Base-by-base conservation (phyloP, 2,329 filamentous ascomycete species). In the Ascochyta koolunga region DNA sequence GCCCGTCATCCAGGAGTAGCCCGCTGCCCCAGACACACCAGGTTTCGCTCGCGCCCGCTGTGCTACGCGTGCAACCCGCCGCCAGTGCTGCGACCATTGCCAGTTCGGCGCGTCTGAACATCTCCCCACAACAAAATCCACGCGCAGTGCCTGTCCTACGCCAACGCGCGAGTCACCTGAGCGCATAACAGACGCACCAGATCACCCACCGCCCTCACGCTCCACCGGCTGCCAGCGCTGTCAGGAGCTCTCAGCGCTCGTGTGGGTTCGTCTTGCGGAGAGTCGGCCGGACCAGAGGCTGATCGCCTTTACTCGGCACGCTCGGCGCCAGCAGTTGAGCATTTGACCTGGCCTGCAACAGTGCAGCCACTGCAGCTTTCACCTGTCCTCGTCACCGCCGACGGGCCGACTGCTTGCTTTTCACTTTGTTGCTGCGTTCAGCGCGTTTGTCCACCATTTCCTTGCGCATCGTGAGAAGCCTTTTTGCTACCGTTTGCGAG, bases 221-320 rank as follows among this genome's bases (percentile, higher is more conserved):
- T 56, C 52, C 36, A 50, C 31, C 39, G n/a, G 24, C 19, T 41
- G 45, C 40, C 43, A 33, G 33, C 44, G 33, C 50, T 39, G 36
- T 24, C 35, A 52, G 21, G 41, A 51, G 46, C 42, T 41, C 47
- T 24, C 47, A 51, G 47, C 53, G 44, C 25, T 24, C n/a, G 51
- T 54, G 51, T 54, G 36, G 51, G 33, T 36, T 50, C 29, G 10
- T 47, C 35, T 57, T 58, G 56, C 66, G 61, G 64, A 67, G 66
- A 62, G 55, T 61, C 68, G 66, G 65, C 68, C 66, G 64, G 61
- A 66, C 68, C 44, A 66, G 52, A 69, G 64, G 66, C 62, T 70
- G 68, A 68, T 68, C 66, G 63, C 64, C 38, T 50, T 46, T 60
- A 47, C 61, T 69, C 69, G 68, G 69, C 67, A 65, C 57, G 53